Base-by-base conservation (phyloP, 2,329 filamentous ascomycete species). In the Alternaria sp. region DNA sequence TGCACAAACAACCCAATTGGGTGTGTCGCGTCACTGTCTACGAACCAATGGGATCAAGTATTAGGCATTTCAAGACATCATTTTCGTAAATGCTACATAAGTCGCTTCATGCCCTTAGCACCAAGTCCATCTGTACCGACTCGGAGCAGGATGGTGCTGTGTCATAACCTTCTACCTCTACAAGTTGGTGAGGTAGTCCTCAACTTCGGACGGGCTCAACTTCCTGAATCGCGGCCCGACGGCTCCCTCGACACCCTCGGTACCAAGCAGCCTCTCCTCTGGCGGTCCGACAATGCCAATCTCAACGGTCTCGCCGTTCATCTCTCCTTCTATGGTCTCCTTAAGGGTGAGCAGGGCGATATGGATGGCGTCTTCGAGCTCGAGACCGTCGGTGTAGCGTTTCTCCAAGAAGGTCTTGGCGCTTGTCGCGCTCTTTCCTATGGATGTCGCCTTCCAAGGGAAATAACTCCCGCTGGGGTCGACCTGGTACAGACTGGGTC, bases 351-450 rank as follows among this genome's bases (percentile, higher is more conserved):
- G 85, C 59, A 99, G 87, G 64, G 96, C 96, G 84, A 99, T 99
- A 83, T 99, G 96, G 72, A 99, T 96, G 10, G 96, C 96, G 82
- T 99, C 96, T 83, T 99, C 96, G 68, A 99, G 86, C 86, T 99
- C 96, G 78, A 99, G 84, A 44, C 94, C 94, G 80, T 99, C 96
- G 5, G 94, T 97, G 84, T 98, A 99, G 83, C 96, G 88, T 90
- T 99, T 99, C 87, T 99, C 96, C 80, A 99, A 83, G 85, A 99
- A 99, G 0, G 96, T 99, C 89, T 99, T 99, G 59, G 96, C 96
- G 76, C 93, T 97, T 44, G 96, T 97, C 57, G 96, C 96, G 79
- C 94, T 97, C 89, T 99, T 99, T 77, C 96, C 96, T 77, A 99
- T 99, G 56, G 96, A 96, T 52, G 96, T 99, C 45, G 96, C 96